Conservation (phyloP, 2,329 filamentous ascomycete genomes). For the Fusarium sp. region DNA sequence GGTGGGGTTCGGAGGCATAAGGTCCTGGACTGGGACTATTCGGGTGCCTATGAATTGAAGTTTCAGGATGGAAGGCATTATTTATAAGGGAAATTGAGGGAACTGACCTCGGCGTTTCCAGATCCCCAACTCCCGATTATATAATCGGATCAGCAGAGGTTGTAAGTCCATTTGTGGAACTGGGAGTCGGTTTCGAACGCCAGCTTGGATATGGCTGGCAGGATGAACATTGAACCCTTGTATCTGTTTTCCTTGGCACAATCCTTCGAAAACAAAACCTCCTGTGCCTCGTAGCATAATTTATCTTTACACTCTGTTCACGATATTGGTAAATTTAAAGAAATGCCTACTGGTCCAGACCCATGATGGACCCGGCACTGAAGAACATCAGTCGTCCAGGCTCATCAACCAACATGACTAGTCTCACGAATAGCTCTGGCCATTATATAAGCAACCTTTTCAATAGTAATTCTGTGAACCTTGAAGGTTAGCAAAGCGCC, state of each 20-base stretch:
- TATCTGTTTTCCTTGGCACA: no score
- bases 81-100: not conserved
- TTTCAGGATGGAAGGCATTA: not conserved
- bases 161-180: not conserved
- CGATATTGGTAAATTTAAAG: not conserved
- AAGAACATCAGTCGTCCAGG: not conserved
- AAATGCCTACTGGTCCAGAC: not conserved
- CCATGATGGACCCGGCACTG: not conserved
- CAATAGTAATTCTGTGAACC: no score
- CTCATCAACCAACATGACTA: not conserved
- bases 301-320: accelerated
- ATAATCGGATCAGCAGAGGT: not conserved
- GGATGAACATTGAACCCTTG: no score
- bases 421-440: not conserved
- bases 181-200: not conserved
- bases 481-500: not conserved
- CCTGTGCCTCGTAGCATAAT: accelerated
- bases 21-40: no score
- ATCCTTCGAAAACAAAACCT: no score
- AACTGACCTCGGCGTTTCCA: accelerated
- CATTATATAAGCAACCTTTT: no score
- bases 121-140: not conserved
- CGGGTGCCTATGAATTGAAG: not conserved
- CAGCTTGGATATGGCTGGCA: no score
- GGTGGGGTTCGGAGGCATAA: accelerated